phyloP scores from a whole-genome alignment of 2,329 filamentous ascomycete species.

The Diaporthe sp. region DNA sequence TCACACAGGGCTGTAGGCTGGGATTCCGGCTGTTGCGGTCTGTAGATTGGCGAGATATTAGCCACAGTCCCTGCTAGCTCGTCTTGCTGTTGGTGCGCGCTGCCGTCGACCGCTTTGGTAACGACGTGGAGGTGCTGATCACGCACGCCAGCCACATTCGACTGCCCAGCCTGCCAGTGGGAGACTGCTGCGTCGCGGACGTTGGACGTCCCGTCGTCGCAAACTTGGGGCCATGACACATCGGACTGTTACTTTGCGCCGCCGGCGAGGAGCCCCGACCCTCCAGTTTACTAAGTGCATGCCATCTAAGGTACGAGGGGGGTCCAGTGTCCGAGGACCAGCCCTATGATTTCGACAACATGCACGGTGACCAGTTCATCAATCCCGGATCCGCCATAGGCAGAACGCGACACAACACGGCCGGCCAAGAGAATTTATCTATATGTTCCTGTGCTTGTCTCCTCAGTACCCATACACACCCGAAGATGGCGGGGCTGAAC shows the following conservation, averaged over 20 bases:
- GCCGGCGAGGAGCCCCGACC: slow-evolving; percentile 24
- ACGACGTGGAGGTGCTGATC: slow-evolving; percentile 8
- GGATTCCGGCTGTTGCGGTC: background rate
- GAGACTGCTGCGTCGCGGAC: slow-evolving; percentile 17
- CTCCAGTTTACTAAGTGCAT: background rate
- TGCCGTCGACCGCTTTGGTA: slow-evolving; percentile 19
- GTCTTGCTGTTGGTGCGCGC: background rate
- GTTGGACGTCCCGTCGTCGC: slow-evolving; percentile 26
- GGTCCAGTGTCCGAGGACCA: background rate
- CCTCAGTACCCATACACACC: background rate
- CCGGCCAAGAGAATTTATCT: background rate
- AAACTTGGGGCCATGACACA: slow-evolving; percentile 28
- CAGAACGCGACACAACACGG: background rate
- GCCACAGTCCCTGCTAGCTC: slow-evolving; percentile 17
- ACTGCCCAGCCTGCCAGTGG: slow-evolving; percentile 13
- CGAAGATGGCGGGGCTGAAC: background rate
- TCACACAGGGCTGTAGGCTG: background rate
- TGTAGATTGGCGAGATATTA: background rate
- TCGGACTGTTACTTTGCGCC: slow-evolving; percentile 20
- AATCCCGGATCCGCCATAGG: background rate
- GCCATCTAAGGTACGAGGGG: background rate
- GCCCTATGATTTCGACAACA: background rate
- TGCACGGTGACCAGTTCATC: background rate
- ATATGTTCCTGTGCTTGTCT: background rate
- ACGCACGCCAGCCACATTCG: slow-evolving; percentile 25